These are phyloP conservation scores for Turritis glabra DNA, from an alignment of 345 rosid genomes.

Conservation along the genomic window DNA sequence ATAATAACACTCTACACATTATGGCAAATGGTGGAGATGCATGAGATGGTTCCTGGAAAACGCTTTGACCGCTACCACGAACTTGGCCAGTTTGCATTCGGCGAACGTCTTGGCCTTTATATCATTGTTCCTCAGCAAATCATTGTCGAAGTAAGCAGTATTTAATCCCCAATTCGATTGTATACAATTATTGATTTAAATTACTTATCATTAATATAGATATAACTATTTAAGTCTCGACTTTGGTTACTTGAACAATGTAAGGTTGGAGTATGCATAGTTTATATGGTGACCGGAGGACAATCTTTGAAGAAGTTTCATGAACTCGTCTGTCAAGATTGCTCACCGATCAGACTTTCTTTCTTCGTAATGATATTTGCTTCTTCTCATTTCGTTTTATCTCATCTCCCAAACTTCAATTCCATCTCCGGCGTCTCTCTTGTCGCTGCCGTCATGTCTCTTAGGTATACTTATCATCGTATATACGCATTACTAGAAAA, in stretches of 20 bases:
- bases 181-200: neutral
- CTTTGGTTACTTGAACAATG: neutral
- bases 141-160: constrained; percentile 46
- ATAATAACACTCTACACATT: constrained; percentile 63
- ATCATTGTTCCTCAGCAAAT: constrained; percentile 67
- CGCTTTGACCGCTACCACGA: constrained; percentile 80
- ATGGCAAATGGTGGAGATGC: constrained; percentile 95
- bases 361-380: constrained; percentile 64
- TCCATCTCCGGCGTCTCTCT: constrained; percentile 58
- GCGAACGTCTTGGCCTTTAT: constrained; percentile 69
- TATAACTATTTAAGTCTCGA: neutral
- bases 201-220: neutral
- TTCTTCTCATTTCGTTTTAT: constrained; percentile 56
- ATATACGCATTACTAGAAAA: neutral
- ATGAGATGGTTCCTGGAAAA: constrained; percentile 69
- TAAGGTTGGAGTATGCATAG: constrained; percentile 54
- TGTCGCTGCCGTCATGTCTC: constrained; percentile 67
- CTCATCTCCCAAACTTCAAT: constrained; percentile 66
- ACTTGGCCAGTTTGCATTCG: constrained; percentile 68
- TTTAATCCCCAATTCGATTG: neutral
- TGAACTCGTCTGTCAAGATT: constrained; percentile 42
- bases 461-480: constrained; percentile 41
- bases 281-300: constrained; percentile 67
- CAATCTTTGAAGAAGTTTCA: constrained; percentile 64
- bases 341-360: constrained; percentile 47